Percentiles rank a stretch among this genome's conserved stretches.
Conservation (phyloP, 495 filamentous ascomycete species). For the Stereocaulon alpinum region DNA sequence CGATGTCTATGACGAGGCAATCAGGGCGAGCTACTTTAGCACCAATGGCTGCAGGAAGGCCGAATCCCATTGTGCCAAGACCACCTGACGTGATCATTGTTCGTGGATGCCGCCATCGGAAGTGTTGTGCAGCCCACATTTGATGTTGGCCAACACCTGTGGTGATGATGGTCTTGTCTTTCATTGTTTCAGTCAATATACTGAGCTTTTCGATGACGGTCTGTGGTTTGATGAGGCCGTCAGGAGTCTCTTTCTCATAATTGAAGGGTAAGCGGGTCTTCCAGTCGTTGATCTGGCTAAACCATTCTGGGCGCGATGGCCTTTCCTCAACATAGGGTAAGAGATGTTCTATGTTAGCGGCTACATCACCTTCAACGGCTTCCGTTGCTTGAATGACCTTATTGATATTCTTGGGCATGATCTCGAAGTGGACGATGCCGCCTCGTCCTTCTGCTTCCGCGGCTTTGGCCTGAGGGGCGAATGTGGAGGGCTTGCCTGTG, state of each 20-base stretch:
- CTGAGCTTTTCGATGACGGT: conserved; percentile 72
- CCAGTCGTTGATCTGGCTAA: conserved; percentile 78
- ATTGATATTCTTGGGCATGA: conserved; percentile 50
- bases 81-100: conserved; percentile 79
- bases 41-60: conserved; percentile 84
- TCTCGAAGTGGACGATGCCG: conserved; percentile 56
- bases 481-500: conserved; percentile 42
- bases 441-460: conserved; percentile 45
- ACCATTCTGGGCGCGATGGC: conserved; percentile 68
- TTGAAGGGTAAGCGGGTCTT: conserved; percentile 56
- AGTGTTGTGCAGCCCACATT: conserved; percentile 94
- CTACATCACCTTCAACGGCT: conserved; percentile 50
- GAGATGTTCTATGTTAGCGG: conserved; percentile 59
- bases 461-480: conserved; percentile 47
- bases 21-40: conserved; percentile 90
- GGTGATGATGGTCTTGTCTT: conserved; percentile 66
- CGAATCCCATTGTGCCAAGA: conserved; percentile 90
- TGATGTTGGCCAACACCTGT: conserved; percentile 60
- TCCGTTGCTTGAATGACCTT: conserved; percentile 48
- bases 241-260: conserved; percentile 59
- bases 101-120: conserved; percentile 76
- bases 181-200: conserved; percentile 58
- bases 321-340: conserved; percentile 57
- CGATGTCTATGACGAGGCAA: conserved; percentile 81
- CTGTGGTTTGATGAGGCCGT: conserved; percentile 81